phyloP scores from a whole-genome alignment of 2,329 filamentous ascomycete species.

The Thielaviopsis musarum region DNA sequence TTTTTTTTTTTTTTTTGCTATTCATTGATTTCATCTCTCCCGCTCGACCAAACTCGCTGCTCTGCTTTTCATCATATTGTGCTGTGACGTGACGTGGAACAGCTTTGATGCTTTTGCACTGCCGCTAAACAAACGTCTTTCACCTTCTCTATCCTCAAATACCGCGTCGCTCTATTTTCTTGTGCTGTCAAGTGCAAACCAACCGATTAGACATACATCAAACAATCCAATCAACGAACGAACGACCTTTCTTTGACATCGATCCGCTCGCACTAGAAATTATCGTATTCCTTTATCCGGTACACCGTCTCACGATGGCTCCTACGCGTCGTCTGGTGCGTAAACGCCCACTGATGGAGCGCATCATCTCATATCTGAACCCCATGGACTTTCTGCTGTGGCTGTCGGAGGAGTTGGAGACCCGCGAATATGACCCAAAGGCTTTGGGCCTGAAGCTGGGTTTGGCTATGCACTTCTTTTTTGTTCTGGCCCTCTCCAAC shows the following conservation, averaged over 20 bases:
- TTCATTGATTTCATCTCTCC: not conserved
- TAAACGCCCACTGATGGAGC: conserved; percentile 60
- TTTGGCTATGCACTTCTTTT: conserved; percentile 57
- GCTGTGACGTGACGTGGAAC: not conserved
- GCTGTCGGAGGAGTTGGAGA: conserved; percentile 84
- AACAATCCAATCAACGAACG: too few species aligned
- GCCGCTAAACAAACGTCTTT: not conserved
- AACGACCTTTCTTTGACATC: not conserved
- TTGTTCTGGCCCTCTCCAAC: conserved; percentile 72
- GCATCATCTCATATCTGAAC: conserved; percentile 65
- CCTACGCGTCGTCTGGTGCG: conserved; percentile 58
- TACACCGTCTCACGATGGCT: not conserved
- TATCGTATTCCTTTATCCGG: not conserved
- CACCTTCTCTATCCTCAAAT: not conserved
- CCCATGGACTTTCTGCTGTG: conserved; percentile 81
- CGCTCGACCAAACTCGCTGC: not conserved
- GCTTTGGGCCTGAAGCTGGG: conserved; percentile 61
- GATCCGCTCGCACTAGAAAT: not conserved
- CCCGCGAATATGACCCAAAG: conserved; percentile 77
- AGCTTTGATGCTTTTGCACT: not conserved
- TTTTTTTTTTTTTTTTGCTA: not conserved
- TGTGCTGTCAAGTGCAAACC: not conserved
- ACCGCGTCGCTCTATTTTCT: not conserved
- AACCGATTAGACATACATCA: not conserved
- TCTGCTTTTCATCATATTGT: not conserved